Conservation (phyloP, 257 asterid species). For the Przewalskia tangutica region DNA sequence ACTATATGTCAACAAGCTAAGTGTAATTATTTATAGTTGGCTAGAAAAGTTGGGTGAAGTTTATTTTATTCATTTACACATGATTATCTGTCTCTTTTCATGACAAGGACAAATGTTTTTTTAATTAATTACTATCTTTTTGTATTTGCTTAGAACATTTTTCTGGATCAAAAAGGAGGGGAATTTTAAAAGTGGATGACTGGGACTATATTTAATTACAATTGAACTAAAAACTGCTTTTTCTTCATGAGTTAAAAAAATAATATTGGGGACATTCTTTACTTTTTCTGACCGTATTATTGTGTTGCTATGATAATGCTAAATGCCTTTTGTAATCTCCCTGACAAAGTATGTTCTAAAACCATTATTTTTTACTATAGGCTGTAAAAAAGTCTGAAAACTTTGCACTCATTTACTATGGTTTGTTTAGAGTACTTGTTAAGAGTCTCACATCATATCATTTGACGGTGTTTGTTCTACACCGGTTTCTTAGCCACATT, state of each 20-base stretch:
- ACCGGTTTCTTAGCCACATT: slow-evolving; percentile 38
- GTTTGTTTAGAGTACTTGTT: too few relatives aligned
- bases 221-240: not conserved
- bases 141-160: not conserved
- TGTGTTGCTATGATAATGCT: not conserved
- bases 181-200: not conserved
- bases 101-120: not conserved
- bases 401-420: not conserved
- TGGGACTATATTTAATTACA: not conserved
- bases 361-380: not conserved
- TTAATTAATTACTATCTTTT: not conserved
- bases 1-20: not conserved
- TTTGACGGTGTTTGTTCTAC: slow-evolving; percentile 50
- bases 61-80: not conserved
- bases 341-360: not conserved
- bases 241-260: not conserved
- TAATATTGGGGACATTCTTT: not conserved
- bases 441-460: slow-evolving; percentile 35
- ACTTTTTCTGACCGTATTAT: not conserved
- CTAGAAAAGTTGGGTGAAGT: not conserved
- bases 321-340: not conserved
- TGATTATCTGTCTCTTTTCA: slow-evolving; percentile 1
- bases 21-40: slow-evolving; percentile 1
- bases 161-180: not conserved
- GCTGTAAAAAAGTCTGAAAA: not conserved